Evolutionary conservation across 2,329 filamentous ascomycete genomes (phyloP).

Genomic region (Penicillium sclerotigenum): DNA sequence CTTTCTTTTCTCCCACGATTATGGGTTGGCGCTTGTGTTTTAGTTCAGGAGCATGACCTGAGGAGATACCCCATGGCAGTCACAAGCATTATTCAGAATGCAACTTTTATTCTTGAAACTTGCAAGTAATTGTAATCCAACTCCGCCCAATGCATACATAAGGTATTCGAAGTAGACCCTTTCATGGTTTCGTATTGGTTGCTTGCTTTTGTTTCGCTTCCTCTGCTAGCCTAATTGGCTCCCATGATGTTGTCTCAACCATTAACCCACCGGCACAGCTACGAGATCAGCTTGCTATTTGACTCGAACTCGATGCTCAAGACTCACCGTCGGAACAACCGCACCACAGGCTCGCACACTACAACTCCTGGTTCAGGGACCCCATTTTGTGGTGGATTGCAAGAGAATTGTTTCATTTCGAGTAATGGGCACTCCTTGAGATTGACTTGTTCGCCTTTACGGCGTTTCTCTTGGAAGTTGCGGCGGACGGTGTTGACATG

Average conservation of each 20-base stretch:
- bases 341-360: slow-evolving; percentile 56
- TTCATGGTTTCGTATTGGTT: slow-evolving; percentile 24
- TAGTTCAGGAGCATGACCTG: slow-evolving; percentile 20
- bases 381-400: slow-evolving; percentile 50
- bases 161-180: background rate
- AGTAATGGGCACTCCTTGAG: slow-evolving; percentile 55
- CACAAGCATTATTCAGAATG: slow-evolving; percentile 13
- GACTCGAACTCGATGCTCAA: background rate
- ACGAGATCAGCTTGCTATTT: slow-evolving; percentile 8
- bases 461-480: slow-evolving; percentile 49
- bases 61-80: slow-evolving; percentile 36
- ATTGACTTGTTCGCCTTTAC: slow-evolving; percentile 51
- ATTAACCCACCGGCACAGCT: slow-evolving; percentile 54
- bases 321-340: slow-evolving; percentile 57
- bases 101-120: slow-evolving; percentile 9
- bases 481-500: slow-evolving; percentile 48
- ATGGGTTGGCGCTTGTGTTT: slow-evolving; percentile 17
- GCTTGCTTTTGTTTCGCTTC: slow-evolving; percentile 31
- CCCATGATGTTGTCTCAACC: slow-evolving; percentile 62
- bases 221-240: slow-evolving; percentile 39
- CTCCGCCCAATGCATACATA: slow-evolving; percentile 20
- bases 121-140: slow-evolving; percentile 10
- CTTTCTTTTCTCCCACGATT: background rate
- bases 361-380: slow-evolving; percentile 45
- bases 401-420: slow-evolving; percentile 62